Percentiles rank a stretch among this genome's conserved stretches.
phyloP scores from a whole-genome alignment of 164 flowering plant genomes.

The Houttuynia cordata region DNA sequence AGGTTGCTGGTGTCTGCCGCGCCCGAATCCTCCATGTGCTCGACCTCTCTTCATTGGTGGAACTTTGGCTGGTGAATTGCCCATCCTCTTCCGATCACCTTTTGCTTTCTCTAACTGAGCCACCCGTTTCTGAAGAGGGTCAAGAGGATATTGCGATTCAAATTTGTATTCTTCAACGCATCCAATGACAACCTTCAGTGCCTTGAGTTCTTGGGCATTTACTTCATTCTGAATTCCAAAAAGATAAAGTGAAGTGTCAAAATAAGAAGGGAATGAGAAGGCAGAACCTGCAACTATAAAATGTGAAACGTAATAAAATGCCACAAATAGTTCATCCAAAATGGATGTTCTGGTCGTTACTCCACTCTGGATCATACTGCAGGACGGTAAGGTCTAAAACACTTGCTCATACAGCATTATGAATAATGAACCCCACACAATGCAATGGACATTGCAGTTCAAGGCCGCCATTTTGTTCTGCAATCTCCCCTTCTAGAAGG shows the following conservation, averaged over 20 bases:
- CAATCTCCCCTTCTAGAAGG: neutral
- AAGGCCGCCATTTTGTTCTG: neutral
- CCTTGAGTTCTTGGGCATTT: conserved; percentile 49
- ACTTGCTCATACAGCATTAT: neutral
- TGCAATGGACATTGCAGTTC: neutral
- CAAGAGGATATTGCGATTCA: conserved; percentile 46
- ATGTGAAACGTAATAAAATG: neutral
- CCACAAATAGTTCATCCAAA: neutral
- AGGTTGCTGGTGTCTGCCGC: conserved; percentile 20
- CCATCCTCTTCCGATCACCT: conserved; percentile 33
- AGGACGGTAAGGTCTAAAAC: too few species aligned
- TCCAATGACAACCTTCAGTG: conserved; percentile 35
- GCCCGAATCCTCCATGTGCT: conserved; percentile 25
- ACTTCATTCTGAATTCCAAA: conserved; percentile 26
- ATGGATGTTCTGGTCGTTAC: neutral
- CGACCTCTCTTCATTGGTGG: conserved; percentile 34
- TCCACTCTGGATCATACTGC: neutral
- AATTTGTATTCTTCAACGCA: conserved; percentile 51
- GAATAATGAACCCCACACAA: neutral
- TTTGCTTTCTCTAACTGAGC: conserved; percentile 43
- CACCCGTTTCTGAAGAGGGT: conserved; percentile 45
- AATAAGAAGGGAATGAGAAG: neutral
- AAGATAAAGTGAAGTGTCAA: neutral
- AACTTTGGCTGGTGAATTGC: conserved; percentile 13
- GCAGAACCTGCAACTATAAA: neutral